These are phyloP conservation scores for Arachis monticola DNA, from an alignment of 331 rosid species.

Conservation along the genomic window DNA sequence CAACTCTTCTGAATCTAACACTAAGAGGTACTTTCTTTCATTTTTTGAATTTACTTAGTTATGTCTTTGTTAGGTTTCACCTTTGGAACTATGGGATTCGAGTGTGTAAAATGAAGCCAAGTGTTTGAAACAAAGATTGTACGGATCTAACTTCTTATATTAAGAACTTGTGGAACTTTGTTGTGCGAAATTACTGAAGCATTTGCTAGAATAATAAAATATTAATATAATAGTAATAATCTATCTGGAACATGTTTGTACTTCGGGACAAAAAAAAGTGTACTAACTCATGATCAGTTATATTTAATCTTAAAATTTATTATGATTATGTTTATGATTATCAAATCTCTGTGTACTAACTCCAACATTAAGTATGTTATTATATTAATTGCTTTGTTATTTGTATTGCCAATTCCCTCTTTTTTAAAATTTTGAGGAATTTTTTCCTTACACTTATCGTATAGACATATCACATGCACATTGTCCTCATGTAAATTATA, in stretches of 20 bases:
- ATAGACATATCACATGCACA: neutral
- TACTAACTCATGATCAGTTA: too few species aligned
- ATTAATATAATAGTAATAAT: too few species aligned
- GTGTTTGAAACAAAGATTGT: neutral
- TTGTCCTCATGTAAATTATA: too few species aligned
- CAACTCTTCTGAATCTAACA: slow-evolving; percentile 55
- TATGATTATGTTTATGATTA: too few species aligned
- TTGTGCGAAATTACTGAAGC: too few species aligned
- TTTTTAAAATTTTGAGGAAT: neutral
- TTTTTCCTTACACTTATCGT: too few species aligned
- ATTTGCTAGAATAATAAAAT: too few species aligned
- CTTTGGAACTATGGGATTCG: neutral
- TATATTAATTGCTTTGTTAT: slow-evolving; percentile 4
- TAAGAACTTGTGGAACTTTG: neutral
- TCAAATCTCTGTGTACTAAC: neutral
- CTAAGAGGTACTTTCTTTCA: slow-evolving; percentile 53
- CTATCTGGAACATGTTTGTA: too few species aligned
- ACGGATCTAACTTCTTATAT: neutral
- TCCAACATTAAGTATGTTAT: neutral
- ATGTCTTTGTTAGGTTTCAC: neutral
- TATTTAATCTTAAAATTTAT: too few species aligned
- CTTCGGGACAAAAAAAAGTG: too few species aligned
- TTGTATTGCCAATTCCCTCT: neutral
- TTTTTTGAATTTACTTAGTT: neutral
- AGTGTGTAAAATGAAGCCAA: neutral